Evolutionary conservation across 192 early-diverging fungal genomes (phyloP).

Genomic region (Backusella westeae): DNA sequence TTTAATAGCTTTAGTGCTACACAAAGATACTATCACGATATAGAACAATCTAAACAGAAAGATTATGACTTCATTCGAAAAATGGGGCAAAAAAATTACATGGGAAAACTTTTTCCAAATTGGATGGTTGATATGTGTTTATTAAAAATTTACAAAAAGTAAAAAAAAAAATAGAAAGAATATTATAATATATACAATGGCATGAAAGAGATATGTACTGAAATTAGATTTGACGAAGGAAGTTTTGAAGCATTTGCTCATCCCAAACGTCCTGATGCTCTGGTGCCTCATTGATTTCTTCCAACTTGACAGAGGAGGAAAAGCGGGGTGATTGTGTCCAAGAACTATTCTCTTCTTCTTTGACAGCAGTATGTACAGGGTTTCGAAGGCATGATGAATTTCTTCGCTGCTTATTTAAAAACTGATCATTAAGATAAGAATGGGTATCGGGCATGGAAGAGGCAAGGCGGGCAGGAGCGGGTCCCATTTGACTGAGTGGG

Average conservation of each 20-base stretch:
- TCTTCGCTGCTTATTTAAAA: background rate
- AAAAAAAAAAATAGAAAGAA: background rate
- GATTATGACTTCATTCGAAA: background rate
- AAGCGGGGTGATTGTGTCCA: too few species aligned
- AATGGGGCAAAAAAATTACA: background rate
- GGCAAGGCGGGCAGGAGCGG: background rate
- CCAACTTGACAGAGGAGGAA: background rate
- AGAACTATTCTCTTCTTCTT: background rate
- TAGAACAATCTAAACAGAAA: background rate
- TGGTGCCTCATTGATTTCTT: background rate
- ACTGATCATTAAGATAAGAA: slow-evolving; percentile 8
- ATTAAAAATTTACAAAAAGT: background rate
- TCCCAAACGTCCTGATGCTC: background rate
- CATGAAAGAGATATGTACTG: background rate
- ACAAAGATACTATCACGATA: background rate
- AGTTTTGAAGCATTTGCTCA: slow-evolving; percentile 1
- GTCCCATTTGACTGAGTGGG: background rate
- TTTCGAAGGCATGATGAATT: background rate
- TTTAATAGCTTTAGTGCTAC: too few species aligned
- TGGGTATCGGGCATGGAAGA: background rate
- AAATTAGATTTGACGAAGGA: slow-evolving; percentile 6
- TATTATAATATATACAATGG: background rate
- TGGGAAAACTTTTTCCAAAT: background rate
- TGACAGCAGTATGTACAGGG: background rate
- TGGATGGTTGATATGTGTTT: background rate